phyloP scores from a whole-genome alignment of 2,329 filamentous ascomycete species.

The Metarhizium robertsii region DNA sequence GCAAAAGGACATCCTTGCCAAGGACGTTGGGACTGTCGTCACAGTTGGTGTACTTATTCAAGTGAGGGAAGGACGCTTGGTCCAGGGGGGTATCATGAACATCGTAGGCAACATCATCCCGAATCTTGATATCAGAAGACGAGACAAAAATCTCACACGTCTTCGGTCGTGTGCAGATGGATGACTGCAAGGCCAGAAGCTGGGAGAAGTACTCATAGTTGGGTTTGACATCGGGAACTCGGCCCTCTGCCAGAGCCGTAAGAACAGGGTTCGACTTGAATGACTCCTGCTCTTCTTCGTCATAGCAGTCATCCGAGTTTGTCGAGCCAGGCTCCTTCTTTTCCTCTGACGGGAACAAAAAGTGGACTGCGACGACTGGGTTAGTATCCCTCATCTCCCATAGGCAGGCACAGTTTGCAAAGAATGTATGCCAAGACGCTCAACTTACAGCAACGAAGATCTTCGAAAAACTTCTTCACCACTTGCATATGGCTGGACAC shows the following conservation, averaged over 20 bases:
- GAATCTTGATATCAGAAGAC: constrained; percentile 41
- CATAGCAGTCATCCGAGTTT: constrained; percentile 46
- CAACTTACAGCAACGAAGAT: constrained; percentile 52
- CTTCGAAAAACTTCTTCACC: constrained; percentile 55
- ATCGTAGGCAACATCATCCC: constrained; percentile 37
- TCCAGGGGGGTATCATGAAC: constrained; percentile 34
- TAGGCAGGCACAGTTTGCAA: not conserved
- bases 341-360: constrained; percentile 47
- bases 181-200: constrained; percentile 43
- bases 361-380: constrained; percentile 36
- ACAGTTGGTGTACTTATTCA: constrained; percentile 43
- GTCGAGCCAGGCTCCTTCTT: constrained; percentile 51
- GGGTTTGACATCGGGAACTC: constrained; percentile 47
- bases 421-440: not conserved
- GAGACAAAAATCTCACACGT: constrained; percentile 51
- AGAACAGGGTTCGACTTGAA: constrained; percentile 59
- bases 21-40: constrained; percentile 41
- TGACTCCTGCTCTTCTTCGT: constrained; percentile 36
- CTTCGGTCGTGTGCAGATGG: constrained; percentile 46
- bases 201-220: constrained; percentile 55
- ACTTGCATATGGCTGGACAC: constrained; percentile 66
- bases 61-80: constrained; percentile 42
- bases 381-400: not conserved
- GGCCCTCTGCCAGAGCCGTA: constrained; percentile 47
- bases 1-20: constrained; percentile 43